Evolutionary conservation across 225 moss, liverwort and hornwort species (phyloP).

Genomic region (Bryoerythrophyllum caledonicum): DNA sequence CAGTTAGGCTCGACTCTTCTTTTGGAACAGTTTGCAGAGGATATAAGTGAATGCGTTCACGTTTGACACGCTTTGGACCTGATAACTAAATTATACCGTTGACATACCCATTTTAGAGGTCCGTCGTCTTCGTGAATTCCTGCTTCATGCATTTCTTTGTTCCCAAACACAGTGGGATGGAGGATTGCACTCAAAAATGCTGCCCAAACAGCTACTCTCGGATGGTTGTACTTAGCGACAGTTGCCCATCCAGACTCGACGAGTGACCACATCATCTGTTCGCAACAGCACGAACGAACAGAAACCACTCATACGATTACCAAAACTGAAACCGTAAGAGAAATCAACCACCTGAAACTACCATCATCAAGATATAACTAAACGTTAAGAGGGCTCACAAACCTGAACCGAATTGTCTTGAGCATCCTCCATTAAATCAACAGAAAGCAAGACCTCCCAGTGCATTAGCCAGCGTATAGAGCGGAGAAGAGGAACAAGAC

Average conservation of each 20-base stretch:
- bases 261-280: slow-evolving; percentile 80
- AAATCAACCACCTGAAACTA: slow-evolving; percentile 1
- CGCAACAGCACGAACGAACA: slow-evolving; percentile 18
- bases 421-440: slow-evolving; percentile 56
- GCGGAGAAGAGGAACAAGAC: slow-evolving; percentile 68
- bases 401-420: slow-evolving; percentile 77
- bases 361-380: background rate
- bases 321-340: background rate
- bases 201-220: slow-evolving; percentile 55
- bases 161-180: slow-evolving; percentile 68
- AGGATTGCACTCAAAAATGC: slow-evolving; percentile 79
- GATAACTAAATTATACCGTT: background rate
- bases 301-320: background rate
- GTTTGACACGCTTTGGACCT: slow-evolving; percentile 17
- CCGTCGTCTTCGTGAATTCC: slow-evolving; percentile 69
- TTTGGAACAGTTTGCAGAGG: background rate
- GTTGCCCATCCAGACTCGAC: slow-evolving; percentile 85
- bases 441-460: slow-evolving; percentile 53
- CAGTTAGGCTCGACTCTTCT: background rate
- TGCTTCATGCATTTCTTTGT: slow-evolving; percentile 76
- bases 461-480: slow-evolving; percentile 71
- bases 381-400: slow-evolving; percentile 12
- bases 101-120: slow-evolving; percentile 87
- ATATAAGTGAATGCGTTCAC: background rate
- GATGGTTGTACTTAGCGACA: slow-evolving; percentile 70